Base-by-base conservation (phyloP, 2,329 filamentous ascomycete species). In the Didymella segeticola region DNA sequence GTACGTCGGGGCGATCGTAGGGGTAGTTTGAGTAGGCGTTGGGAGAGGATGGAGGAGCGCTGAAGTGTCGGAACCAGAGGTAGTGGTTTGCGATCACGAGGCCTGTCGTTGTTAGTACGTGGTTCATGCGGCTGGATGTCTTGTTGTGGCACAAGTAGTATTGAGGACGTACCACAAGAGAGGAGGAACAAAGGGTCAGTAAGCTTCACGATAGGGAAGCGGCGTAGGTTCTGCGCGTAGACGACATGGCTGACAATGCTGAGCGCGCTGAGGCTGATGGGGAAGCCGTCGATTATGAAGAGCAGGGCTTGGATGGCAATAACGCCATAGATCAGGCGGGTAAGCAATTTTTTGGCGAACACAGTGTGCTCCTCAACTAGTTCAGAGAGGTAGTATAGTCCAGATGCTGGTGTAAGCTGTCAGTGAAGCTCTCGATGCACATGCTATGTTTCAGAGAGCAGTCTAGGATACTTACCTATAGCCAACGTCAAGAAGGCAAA, bases 291-390 rank as follows among this genome's bases (percentile, higher is more conserved):
- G 63, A 98, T 75, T 14, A 95, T 58, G 70, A 86, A 87, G 9
- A 98, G 86, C 3, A 93, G 77, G 9, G 86, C 57, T 73, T 97
- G 93, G 6, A 92, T 73, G 25, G 68, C 83, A 57, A 97, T 88
- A 61, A 96, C 86, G 58, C 78, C 80, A 78, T 96, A 96, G 68
- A 98, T 97, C 50, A 98, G 81, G 34, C 86, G 87, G 27, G 85
- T 89, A 46, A 99, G 82, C n/a, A 97, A 80, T 52, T 89, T 90
- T 73, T 96, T 96, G 11, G 93, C 90, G 58, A 96, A 78, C 10
- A 98, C 93, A 4, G 93, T 97, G 73, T 99, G 93, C 76, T 99
- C 95, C 78, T 99, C 95, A 57, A 99, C 95, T 12, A 98, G 87
- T 76, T 99, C 95, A 20, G 93, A 97, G 47, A 99, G 88, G 75